A percentile compares a stretch with the other conserved stretches of the same genome.
These are phyloP conservation scores for Dendrostoma leiphaemia DNA, from an alignment of 2,329 filamentous ascomycete genomes.

Conservation along the genomic window DNA sequence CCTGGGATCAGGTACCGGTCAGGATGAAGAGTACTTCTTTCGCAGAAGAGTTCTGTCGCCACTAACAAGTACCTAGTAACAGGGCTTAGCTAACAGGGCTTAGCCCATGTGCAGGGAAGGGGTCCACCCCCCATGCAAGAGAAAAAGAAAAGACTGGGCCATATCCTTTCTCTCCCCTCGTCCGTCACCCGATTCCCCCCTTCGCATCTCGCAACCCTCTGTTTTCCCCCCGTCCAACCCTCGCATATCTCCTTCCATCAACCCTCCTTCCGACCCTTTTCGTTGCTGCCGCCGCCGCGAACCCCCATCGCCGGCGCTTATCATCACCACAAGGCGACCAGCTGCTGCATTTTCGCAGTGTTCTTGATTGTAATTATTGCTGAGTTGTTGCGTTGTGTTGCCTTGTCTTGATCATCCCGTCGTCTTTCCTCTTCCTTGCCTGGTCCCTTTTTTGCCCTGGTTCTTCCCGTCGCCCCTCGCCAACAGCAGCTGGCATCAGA, in stretches of 20 bases:
- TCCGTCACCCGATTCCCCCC: neutral
- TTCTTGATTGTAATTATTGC: slow-evolving; percentile 4
- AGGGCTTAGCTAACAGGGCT: too few species aligned
- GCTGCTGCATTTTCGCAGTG: neutral
- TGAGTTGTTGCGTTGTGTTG: neutral
- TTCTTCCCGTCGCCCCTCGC: slow-evolving; percentile 4
- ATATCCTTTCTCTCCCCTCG: neutral
- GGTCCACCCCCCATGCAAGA: neutral
- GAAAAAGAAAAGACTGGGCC: neutral
- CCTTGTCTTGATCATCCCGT: neutral
- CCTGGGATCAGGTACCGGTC: neutral
- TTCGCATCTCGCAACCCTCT: neutral
- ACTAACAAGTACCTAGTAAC: neutral
- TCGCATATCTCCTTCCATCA: too few species aligned
- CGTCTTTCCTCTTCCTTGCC: neutral
- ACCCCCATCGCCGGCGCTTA: neutral
- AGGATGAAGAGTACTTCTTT: neutral
- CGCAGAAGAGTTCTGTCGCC: neutral
- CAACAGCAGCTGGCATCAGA: neutral
- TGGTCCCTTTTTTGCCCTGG: neutral
- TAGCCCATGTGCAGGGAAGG: too few species aligned
- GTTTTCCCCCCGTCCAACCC: neutral
- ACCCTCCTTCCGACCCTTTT: neutral
- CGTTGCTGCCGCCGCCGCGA: neutral
- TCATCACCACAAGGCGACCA: neutral